Evolutionary conservation across 1,284 basidiomycete species (phyloP).

Genomic region (Cystobasidium pallidum): DNA sequence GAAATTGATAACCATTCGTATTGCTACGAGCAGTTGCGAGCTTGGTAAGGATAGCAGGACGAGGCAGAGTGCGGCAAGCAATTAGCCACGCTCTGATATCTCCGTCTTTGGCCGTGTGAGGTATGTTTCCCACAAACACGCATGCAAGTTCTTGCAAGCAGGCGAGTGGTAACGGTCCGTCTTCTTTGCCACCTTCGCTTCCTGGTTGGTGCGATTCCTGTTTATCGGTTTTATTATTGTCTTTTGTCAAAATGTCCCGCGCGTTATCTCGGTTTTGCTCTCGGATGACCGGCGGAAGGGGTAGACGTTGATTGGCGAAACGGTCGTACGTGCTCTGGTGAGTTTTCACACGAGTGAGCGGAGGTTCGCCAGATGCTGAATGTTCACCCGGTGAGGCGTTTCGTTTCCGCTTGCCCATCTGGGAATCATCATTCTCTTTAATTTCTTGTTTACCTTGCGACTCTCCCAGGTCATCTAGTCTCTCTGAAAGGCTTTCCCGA

Average conservation of each 20-base stretch:
- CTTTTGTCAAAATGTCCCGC: background rate
- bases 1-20: slow-evolving; percentile 9
- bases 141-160: slow-evolving; percentile 18
- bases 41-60: background rate
- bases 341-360: background rate
- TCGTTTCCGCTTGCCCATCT: background rate
- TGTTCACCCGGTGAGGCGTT: background rate
- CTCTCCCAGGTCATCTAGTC: too few relatives aligned
- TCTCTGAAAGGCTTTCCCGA: too few relatives aligned
- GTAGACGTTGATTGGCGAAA: background rate
- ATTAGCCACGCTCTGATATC: slow-evolving; percentile 23
- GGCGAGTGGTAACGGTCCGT: background rate
- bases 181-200: background rate
- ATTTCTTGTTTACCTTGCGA: too few relatives aligned
- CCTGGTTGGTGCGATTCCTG: background rate
- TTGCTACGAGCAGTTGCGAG: background rate
- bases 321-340: background rate
- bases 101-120: background rate
- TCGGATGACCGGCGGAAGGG: background rate
- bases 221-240: background rate
- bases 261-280: background rate
- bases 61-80: background rate
- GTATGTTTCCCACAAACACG: slow-evolving; percentile 26
- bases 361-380: background rate
- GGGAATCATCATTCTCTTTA: background rate